Evolutionary conservation across 1,284 basidiomycete species (phyloP).

Genomic region (Moesziomyces parantarcticus): DNA sequence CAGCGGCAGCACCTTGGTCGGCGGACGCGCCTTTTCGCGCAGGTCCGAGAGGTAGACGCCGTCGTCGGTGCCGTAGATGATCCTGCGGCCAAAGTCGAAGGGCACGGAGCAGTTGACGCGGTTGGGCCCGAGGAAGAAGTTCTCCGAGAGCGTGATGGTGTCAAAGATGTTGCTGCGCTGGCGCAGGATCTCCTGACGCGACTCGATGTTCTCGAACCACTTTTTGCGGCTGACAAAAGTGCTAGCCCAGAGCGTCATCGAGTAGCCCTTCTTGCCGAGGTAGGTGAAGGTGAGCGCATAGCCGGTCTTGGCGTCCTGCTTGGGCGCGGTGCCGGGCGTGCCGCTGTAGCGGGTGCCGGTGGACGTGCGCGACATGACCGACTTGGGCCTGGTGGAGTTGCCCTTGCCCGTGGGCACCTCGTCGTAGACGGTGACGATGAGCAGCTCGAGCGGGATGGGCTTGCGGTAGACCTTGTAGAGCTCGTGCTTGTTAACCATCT

Average conservation of each 20-base stretch:
- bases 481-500: conserved; percentile 85
- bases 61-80: conserved; percentile 96
- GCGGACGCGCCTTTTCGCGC: conserved; percentile 75
- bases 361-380: conserved; percentile 70
- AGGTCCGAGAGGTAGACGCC: conserved; percentile 94
- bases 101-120: conserved; percentile 91
- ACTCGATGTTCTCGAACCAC: conserved; percentile 92
- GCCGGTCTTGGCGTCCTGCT: conserved; percentile 83
- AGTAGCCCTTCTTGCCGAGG: conserved; percentile 91
- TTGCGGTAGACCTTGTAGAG: conserved; percentile 93
- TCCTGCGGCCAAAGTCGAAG: conserved; percentile 83
- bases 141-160: conserved; percentile 83
- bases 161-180: conserved; percentile 90
- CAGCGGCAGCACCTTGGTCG: conserved; percentile 88
- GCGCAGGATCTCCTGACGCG: conserved; percentile 85
- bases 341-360: conserved; percentile 63
- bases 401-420: conserved; percentile 71
- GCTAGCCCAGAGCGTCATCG: conserved; percentile 90
- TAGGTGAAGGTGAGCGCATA: conserved; percentile 93
- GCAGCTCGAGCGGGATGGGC: conserved; percentile 95
- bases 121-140: conserved; percentile 82
- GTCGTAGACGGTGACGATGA: conserved; percentile 84
- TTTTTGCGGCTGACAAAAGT: conserved; percentile 87
- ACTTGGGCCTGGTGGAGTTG: conserved; percentile 68
- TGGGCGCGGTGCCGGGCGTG: conserved; percentile 67